Percentiles rank a stretch among this genome's conserved stretches.
Evolutionary conservation across 2,329 filamentous ascomycete species (phyloP).

Genomic region (Massarina eburnea): DNA sequence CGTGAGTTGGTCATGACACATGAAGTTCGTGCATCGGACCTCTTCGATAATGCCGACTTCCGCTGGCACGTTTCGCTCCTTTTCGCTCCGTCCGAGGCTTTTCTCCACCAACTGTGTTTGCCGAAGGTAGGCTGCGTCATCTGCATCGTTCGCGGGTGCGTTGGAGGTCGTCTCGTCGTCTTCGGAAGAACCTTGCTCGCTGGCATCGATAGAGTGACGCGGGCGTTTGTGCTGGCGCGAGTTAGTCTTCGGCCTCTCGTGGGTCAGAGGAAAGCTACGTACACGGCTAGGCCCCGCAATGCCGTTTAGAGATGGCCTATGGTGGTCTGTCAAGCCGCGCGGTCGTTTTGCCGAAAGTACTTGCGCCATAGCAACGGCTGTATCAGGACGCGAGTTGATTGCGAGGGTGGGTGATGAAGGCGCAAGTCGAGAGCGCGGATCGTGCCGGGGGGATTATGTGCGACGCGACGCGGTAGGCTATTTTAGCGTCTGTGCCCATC

Average conservation of each 20-base stretch:
- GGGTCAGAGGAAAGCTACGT: constrained; percentile 8
- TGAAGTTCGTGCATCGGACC: constrained; percentile 88
- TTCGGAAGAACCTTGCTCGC: constrained; percentile 20
- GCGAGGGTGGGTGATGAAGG: neutral
- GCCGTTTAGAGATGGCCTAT: constrained; percentile 8
- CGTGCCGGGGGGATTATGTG: neutral
- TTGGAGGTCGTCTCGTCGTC: constrained; percentile 13
- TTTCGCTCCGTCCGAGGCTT: constrained; percentile 21
- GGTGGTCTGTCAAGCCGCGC: constrained; percentile 22
- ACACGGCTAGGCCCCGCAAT: constrained; percentile 19
- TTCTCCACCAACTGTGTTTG: constrained; percentile 34
- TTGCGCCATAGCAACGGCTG: constrained; percentile 23
- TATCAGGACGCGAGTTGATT: constrained; percentile 1
- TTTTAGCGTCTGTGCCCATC: neutral
- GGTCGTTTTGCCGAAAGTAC: constrained; percentile 37
- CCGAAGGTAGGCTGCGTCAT: constrained; percentile 26
- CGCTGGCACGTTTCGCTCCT: constrained; percentile 64
- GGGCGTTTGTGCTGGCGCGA: constrained; percentile 32
- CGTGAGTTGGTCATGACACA: constrained; percentile 85
- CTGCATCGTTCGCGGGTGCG: constrained; percentile 6
- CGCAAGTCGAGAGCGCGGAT: neutral
- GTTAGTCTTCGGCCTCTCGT: constrained; percentile 14
- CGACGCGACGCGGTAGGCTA: too few species aligned
- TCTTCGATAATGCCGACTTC: constrained; percentile 87
- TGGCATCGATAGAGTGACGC: constrained; percentile 25